phyloP scores from a whole-genome alignment of 2,329 filamentous ascomycete genomes.

The Dactylellina parvicollis region DNA sequence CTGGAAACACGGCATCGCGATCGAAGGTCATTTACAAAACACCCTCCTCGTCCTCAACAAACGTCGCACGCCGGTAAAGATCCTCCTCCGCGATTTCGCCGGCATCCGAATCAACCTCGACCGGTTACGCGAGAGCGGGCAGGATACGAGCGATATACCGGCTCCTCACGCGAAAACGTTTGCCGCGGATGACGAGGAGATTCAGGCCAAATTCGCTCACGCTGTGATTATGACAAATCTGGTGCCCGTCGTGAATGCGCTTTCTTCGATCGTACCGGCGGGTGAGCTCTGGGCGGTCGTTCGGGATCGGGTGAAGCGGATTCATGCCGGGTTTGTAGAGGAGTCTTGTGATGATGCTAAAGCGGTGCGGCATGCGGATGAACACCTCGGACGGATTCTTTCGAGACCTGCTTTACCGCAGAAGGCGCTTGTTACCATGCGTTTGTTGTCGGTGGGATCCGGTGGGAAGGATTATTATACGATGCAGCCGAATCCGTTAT shows the following conservation, averaged over 20 bases:
- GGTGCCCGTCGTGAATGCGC: conserved; percentile 7
- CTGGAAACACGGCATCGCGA: conserved; percentile 24
- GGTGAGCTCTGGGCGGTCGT: neutral
- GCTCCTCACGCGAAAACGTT: conserved; percentile 13
- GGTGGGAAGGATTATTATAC: conserved; percentile 21
- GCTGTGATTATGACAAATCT: conserved; percentile 18
- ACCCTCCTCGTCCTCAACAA: conserved; percentile 18
- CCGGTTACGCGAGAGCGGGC: conserved; percentile 9
- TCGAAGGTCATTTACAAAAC: conserved; percentile 33
- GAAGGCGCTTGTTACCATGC: conserved; percentile 38
- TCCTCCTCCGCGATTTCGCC: conserved; percentile 32
- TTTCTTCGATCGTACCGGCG: neutral
- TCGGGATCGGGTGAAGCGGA: neutral
- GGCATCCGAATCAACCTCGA: conserved; percentile 16
- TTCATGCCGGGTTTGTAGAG: neutral
- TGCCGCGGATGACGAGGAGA: conserved; percentile 26
- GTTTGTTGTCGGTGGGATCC: conserved; percentile 4
- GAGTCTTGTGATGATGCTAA: neutral
- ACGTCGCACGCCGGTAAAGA: neutral
- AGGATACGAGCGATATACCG: conserved; percentile 16
- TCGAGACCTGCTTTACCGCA: conserved; percentile 11
- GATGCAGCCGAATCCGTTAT: conserved; percentile 5
- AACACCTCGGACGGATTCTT: conserved; percentile 11
- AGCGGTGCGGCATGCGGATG: neutral
- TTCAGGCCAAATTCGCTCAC: conserved; percentile 17